Evolutionary conservation across 176 grass and related monocot genomes (phyloP), one percentile per base, ranked within the genome.

Genomic region (Oryza rufipogon): DNA sequence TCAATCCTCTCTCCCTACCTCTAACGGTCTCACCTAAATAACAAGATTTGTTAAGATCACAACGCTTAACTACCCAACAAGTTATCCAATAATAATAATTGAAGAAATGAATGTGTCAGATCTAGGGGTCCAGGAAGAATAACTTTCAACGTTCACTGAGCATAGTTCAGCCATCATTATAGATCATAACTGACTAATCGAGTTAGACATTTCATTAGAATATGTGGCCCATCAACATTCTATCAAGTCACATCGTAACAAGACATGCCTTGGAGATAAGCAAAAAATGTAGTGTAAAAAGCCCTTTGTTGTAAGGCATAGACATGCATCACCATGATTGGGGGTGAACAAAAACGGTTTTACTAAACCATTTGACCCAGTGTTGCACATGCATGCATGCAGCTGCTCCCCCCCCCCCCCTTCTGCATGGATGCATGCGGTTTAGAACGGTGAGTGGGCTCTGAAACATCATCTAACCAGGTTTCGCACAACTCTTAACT

Each of bases 221-320:
- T 11, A 60, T 56, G n/a, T 81, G 20, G 15, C 36, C 23, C 11
- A 54, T 77, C 6, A 1, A 76, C 45, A 68, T 77, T 42, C 73
- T 39, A 84, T 30, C 51, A n/a, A 70, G 65, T 39, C 42, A 44
- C 42, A 10, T 44, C 0, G 9, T 44, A 34, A 44, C 54, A 46
- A 26, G 44, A 26, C 23, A 20, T 30, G 61, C 47, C 48, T 34
- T 69, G 11, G 28, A 71, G 65, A 34, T 20, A 74, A 28, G 52
- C 67, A 20, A 80, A 52, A 20, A 81, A 5, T 66, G 51, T 49
- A 12, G 72, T 33, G 66, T 3, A 63, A 77, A 86, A 54, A 11
- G 73, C 69, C 54, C 41, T 81, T 78, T 71, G 52, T 30, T 75
- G 17, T 82, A 86, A 86, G 72, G 70, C n/a, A 80, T 25, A 86